Base-by-base conservation (phyloP, 208 protist species). In the Trypanosoma mega region DNA sequence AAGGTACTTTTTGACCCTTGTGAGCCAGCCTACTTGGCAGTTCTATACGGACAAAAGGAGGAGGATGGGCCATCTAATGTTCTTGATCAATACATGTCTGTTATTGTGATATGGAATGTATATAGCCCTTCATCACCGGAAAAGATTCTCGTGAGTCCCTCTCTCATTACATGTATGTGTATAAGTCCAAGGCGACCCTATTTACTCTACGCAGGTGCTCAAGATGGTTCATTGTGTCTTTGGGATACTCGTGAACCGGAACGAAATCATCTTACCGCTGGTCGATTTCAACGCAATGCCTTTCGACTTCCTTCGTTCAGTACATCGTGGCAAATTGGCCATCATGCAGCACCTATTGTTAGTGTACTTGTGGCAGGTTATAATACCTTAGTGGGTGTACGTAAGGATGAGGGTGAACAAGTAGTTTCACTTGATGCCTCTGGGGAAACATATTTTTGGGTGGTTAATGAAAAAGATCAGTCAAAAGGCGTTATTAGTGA, bases 201-300 rank as follows among this genome's bases (percentile, higher is more conserved):
- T 46, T 54, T 94, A 12, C 9, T 91, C 29, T 94, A 90, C 68
- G 83, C 63, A 27, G 87, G 83, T 8, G 67, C 77, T 31, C 78
- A 82, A 62, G 82, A 90, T 50, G 87, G 87, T 39, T 77, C 71
- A 51, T 69, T 90, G 33, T 82, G 66, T 39, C 56, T 91, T 21
- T 94, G 87, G 87, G 86, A 87, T 52, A 51, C 77, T 33, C 87
- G 79, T 21, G 87, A 94, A 74, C 74, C 83, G 3, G 87, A 91
- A 51, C 64, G 74, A 20, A 73, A 85, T 34, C 87, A 94, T 76
- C 49, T 76, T 36, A 60, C 67, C 8, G 79, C 76, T 9, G 84
- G 80, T 21, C 63, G 71, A 26, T 76, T 67, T 64, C 49, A 82
- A 67, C n/a, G 45, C 0, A 34, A 81, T 3, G 63, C 72, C 12